Conservation (phyloP, 2,329 filamentous ascomycete genomes). For the Fusarium oligoseptatum region DNA sequence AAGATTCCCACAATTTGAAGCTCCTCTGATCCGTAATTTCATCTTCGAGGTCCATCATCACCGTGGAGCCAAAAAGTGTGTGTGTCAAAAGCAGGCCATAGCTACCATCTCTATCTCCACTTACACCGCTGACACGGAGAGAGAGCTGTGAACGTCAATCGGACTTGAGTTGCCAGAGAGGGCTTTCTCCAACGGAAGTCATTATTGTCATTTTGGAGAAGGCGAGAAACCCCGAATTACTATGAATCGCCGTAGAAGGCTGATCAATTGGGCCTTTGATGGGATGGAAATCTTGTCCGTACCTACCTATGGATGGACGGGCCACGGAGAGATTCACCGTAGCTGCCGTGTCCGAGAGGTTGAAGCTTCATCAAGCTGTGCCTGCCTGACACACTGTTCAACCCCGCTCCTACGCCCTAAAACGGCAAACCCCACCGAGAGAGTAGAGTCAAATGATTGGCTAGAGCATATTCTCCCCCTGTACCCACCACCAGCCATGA, state of each 20-base stretch:
- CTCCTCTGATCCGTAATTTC: slow-evolving; percentile 18
- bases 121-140: slow-evolving; percentile 9
- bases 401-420: slow-evolving; percentile 33
- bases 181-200: slow-evolving; percentile 8
- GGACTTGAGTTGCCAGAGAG: background rate
- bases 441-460: slow-evolving; percentile 17
- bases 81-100: slow-evolving; percentile 20
- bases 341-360: slow-evolving; percentile 23
- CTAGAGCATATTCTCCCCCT: slow-evolving; percentile 6
- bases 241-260: background rate
- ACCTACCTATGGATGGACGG: background rate
- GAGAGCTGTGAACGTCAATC: background rate
- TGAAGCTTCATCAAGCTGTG: slow-evolving; percentile 1
- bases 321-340: slow-evolving; percentile 28
- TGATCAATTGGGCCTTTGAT: background rate
- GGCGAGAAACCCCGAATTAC: background rate
- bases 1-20: slow-evolving; percentile 15
- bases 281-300: background rate
- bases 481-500: slow-evolving; percentile 15
- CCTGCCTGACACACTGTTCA: background rate
- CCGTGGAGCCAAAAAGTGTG: slow-evolving; percentile 10
- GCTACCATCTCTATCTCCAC: background rate
- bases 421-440: slow-evolving; percentile 30
- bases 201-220: background rate
- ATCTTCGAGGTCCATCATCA: slow-evolving; percentile 2